phyloP scores from a whole-genome alignment of 768 basidiomycete species.

The Amanita rubescens region DNA sequence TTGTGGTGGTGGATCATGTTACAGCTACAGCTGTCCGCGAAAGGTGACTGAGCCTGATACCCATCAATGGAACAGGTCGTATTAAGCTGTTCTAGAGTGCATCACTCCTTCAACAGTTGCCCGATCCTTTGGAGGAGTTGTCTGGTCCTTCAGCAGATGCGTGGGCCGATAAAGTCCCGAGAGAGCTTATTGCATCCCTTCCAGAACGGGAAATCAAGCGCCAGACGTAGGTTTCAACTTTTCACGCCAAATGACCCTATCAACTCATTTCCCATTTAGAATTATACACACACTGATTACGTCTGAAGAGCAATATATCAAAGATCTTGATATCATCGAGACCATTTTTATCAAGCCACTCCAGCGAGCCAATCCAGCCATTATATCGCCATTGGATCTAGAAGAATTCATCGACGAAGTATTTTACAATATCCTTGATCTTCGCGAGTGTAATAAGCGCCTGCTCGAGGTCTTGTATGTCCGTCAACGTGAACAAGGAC shows the following conservation, averaged over 20 bases:
- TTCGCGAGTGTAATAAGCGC: conserved; percentile 76
- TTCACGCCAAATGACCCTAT: not conserved
- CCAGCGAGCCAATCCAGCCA: conserved; percentile 33
- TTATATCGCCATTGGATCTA: conserved; percentile 43
- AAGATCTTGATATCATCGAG: conserved; percentile 82
- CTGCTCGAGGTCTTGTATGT: conserved; percentile 84
- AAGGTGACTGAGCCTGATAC: conserved; percentile 32
- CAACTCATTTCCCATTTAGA: conserved; percentile 20
- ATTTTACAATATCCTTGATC: conserved; percentile 81
- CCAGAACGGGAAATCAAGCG: conserved; percentile 74
- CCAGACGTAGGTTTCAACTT: conserved; percentile 47
- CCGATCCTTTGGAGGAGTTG: conserved; percentile 23
- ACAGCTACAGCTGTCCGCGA: conserved; percentile 74
- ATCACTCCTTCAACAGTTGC: conserved; percentile 21
- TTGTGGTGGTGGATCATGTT: conserved; percentile 74
- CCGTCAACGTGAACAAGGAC: conserved; percentile 78
- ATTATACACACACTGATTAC: conserved; percentile 85
- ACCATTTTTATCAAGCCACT: conserved; percentile 50
- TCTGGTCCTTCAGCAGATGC: conserved; percentile 28
- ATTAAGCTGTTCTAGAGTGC: conserved; percentile 20
- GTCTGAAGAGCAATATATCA: conserved; percentile 84
- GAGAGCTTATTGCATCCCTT: conserved; percentile 36
- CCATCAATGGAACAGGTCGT: conserved; percentile 1
- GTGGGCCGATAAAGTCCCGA: conserved; percentile 42
- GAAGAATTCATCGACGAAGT: conserved; percentile 86